A percentile compares a stretch with the other conserved stretches of the same genome.
Evolutionary conservation across 345 rosid species (phyloP).

Genomic region (Eutrema yunnanense): DNA sequence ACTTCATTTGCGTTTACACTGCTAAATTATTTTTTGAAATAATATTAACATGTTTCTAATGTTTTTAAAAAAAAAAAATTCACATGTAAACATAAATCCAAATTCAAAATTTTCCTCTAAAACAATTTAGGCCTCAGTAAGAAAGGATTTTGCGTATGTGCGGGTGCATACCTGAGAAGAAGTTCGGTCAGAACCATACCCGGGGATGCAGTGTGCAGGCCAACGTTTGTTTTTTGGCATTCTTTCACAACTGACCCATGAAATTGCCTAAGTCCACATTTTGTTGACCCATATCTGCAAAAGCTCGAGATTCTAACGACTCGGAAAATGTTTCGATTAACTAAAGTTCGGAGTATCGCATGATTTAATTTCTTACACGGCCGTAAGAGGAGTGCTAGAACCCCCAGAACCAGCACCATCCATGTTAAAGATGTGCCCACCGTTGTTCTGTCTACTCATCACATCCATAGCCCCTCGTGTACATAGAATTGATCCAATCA

Average conservation of each 20-base stretch:
- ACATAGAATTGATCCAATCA: slow-evolving; percentile 90
- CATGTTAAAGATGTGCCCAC: slow-evolving; percentile 94
- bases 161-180: slow-evolving; percentile 57
- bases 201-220: slow-evolving; percentile 91
- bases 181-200: slow-evolving; percentile 97
- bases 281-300: slow-evolving; percentile 84
- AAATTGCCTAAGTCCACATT: slow-evolving; percentile 95
- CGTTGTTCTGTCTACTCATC: slow-evolving; percentile 62
- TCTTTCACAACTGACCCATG: slow-evolving; percentile 81
- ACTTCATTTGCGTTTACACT: too few relatives aligned
- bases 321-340: neutral
- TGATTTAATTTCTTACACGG: slow-evolving; percentile 53
- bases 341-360: neutral
- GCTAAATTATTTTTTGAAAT: too few relatives aligned
- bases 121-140: neutral
- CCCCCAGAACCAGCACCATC: slow-evolving; percentile 99
- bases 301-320: slow-evolving; percentile 10
- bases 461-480: slow-evolving; percentile 84
- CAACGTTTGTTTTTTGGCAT: slow-evolving; percentile 73
- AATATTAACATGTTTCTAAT: too few relatives aligned
- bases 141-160: neutral
- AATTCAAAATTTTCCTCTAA: too few relatives aligned
- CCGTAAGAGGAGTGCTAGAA: slow-evolving; percentile 95
- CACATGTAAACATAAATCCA: too few relatives aligned
- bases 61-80: too few relatives aligned